These are phyloP conservation scores for Populus trichocarpa DNA, from an alignment of 441 rosid species.

Conservation along the genomic window DNA sequence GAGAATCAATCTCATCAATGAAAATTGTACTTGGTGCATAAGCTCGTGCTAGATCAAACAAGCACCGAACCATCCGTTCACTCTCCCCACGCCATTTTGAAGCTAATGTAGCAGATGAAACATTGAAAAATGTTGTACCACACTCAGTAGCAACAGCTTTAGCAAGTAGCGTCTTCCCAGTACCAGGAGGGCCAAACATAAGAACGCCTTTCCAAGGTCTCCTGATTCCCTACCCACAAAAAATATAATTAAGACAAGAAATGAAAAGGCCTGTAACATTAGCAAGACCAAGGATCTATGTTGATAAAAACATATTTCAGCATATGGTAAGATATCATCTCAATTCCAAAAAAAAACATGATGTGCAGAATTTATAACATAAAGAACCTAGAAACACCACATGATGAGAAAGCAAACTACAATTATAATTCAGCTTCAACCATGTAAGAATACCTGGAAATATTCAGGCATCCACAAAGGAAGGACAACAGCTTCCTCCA, in stretches of 20 bases:
- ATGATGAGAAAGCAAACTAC: not conserved
- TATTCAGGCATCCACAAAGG: constrained; percentile 99
- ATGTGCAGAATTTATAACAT: not conserved
- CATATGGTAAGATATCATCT: not conserved
- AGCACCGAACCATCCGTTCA: constrained; percentile 87
- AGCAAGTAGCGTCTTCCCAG: constrained; percentile 80
- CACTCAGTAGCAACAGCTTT: constrained; percentile 87
- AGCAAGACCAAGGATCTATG: not conserved
- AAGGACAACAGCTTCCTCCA: constrained; percentile 99
- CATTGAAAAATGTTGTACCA: constrained; percentile 75
- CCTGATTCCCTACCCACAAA: constrained; percentile 59
- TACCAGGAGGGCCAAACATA: constrained; percentile 95
- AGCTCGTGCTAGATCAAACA: constrained; percentile 86
- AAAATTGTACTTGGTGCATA: constrained; percentile 90
- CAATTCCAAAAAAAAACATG: not conserved
- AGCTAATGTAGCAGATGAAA: constrained; percentile 81
- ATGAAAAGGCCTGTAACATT: not conserved
- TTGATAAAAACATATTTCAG: not conserved
- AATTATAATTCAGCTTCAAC: constrained; percentile 15
- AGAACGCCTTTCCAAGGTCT: constrained; percentile 93
- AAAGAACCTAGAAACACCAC: not conserved
- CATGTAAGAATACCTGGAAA: constrained; percentile 68
- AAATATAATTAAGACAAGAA: not conserved
- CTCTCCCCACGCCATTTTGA: constrained; percentile 94
- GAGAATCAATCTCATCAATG: constrained; percentile 83